Evolutionary conservation across 2,329 filamentous ascomycete species (phyloP).

Genomic region (Talaromyces sp.): DNA sequence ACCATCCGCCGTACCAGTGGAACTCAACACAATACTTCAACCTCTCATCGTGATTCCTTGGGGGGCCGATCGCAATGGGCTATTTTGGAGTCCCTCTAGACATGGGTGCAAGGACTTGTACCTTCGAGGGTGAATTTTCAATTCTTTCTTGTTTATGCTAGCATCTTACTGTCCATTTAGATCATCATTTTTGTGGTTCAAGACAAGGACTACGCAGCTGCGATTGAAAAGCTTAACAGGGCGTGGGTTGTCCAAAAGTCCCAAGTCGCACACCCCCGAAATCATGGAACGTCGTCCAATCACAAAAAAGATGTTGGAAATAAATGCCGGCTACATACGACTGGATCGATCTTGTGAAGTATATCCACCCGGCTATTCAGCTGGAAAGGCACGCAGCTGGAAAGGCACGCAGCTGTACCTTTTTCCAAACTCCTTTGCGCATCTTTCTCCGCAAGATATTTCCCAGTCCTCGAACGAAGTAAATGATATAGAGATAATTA

Average conservation of each 20-base stretch:
- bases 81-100: slow-evolving; percentile 19
- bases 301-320: slow-evolving; percentile 12
- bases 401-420: slow-evolving; percentile 11
- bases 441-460: slow-evolving; percentile 2
- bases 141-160: slow-evolving; percentile 8
- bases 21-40: slow-evolving; percentile 16
- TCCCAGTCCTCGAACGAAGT: background rate
- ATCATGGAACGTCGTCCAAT: slow-evolving; percentile 1
- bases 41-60: slow-evolving; percentile 17
- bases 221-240: slow-evolving; percentile 16
- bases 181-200: slow-evolving; percentile 17
- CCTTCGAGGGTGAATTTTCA: no score
- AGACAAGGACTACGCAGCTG: slow-evolving; percentile 16
- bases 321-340: slow-evolving; percentile 19
- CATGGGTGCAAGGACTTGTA: slow-evolving; percentile 11
- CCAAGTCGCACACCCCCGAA: slow-evolving; percentile 15
- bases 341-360: slow-evolving; percentile 17
- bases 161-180: slow-evolving; percentile 9
- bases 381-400: no score
- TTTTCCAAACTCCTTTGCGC: slow-evolving; percentile 15
- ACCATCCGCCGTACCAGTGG: no score
- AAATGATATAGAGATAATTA: slow-evolving; percentile 3
- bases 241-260: slow-evolving; percentile 17
- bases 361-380: slow-evolving; percentile 15
- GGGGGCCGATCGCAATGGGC: slow-evolving; percentile 16